A percentile compares a stretch with the other conserved stretches of the same genome.
Evolutionary conservation across 345 rosid genomes (phyloP).

Genomic region (Garcia nutans): DNA sequence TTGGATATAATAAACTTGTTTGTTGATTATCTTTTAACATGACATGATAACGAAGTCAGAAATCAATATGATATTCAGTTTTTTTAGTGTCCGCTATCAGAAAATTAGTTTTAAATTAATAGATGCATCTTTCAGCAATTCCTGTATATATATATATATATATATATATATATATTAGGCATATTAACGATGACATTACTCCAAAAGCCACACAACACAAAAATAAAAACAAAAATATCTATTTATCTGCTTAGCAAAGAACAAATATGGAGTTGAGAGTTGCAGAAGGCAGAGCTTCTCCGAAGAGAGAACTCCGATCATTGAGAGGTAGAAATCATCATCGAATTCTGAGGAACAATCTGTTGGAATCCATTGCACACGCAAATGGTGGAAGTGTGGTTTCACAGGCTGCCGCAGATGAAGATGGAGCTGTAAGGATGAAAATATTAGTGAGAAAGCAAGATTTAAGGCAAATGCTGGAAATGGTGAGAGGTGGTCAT

Average conservation of each 20-base stretch:
- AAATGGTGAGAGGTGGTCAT: slow-evolving; percentile 12
- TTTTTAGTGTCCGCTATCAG: no score
- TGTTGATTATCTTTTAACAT: no score
- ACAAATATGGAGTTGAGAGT: slow-evolving; percentile 8
- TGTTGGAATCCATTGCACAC: slow-evolving; percentile 29
- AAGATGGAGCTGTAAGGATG: slow-evolving; percentile 40
- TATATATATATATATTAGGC: no score
- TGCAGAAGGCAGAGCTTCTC: slow-evolving; percentile 30
- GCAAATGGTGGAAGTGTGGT: slow-evolving; percentile 14
- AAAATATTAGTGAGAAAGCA: slow-evolving; percentile 44
- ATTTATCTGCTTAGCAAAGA: background rate
- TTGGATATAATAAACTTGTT: no score
- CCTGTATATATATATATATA: slow-evolving; percentile 18
- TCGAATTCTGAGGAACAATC: slow-evolving; percentile 24
- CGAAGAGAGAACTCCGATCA: slow-evolving; percentile 28
- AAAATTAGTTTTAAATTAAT: no score
- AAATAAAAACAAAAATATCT: background rate
- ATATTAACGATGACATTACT: background rate
- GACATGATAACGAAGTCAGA: slow-evolving; percentile 1
- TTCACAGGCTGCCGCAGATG: slow-evolving; percentile 17
- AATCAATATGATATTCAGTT: background rate
- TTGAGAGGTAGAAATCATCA: slow-evolving; percentile 15
- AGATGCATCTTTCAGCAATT: background rate
- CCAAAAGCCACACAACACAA: background rate
- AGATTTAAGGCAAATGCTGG: slow-evolving; percentile 46